Evolutionary conservation across 306 rosid species (phyloP), one percentile per base, ranked within the genome.

Genomic region (Medicago truncatula): DNA sequence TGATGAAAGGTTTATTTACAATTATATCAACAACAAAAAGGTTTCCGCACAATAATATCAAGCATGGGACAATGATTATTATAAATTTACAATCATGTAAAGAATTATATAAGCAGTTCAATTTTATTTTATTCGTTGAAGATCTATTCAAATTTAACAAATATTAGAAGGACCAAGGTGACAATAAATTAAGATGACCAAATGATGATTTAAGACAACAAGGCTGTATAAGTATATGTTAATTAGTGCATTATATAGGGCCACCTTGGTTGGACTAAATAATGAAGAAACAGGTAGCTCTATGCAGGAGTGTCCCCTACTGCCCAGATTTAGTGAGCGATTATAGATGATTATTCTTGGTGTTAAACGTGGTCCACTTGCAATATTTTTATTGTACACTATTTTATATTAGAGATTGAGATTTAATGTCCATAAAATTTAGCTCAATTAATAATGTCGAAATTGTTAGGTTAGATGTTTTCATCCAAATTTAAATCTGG

Each of bases 291-390:
- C 63, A 75, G 70, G 36, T 16, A 79, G 31, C 69, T 52, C 49
- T 73, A 21, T 61, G 85, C 72, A 60, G 58, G 16, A 43, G 80
- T 85, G 91, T 80, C 71, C 76, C 88, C 84, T 54, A 23, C 17
- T 34, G 31, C 57, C 62, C 59, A 20, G 64, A 62, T 83, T 65
- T 34, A 41, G 62, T 34, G 74, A 81, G 17, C 47, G 67, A 57
- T 79, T 75, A 73, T 66, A 60, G 80, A 74, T 36, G 64, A 76
- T 80, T 66, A 65, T 78, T 21, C 36, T 46, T 56, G 76, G 76
- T 12, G 18, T 62, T 74, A 86, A 92, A 74, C 88, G 88, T 89
- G 84, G 84, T 60, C 87, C 54, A 83, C 50, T 77, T 81, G 85
- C 73, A 74, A 63, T 53, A 61, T 54, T 69, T 9, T 70, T 18